Evolutionary conservation across 169 alveolate species (phyloP).

Genomic region (Plasmodium coatneyi): DNA sequence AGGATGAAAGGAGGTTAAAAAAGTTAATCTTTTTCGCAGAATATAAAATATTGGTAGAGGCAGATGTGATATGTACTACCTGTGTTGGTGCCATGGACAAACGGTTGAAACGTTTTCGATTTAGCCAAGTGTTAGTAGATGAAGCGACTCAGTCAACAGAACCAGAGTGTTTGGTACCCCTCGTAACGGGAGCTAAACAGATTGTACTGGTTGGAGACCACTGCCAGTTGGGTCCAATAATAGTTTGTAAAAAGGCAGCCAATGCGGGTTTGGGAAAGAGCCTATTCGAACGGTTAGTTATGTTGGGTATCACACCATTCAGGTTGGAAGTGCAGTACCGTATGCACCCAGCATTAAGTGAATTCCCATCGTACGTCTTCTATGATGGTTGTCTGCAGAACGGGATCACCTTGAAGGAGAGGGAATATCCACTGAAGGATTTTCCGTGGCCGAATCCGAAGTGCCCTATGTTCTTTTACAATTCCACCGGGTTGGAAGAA

Average conservation of each 20-base stretch:
- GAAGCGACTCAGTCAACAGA: conserved; percentile 97
- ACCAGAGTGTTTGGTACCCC: conserved; percentile 92
- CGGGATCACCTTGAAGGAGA: conserved; percentile 93
- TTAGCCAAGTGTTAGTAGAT: conserved; percentile 94
- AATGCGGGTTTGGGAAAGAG: conserved; percentile 87
- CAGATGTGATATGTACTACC: conserved; percentile 87
- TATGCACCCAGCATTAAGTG: conserved; percentile 96
- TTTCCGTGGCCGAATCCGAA: conserved; percentile 90
- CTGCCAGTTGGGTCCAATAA: conserved; percentile 96
- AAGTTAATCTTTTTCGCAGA: conserved; percentile 90
- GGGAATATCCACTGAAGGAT: conserved; percentile 81
- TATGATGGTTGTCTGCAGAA: conserved; percentile 94
- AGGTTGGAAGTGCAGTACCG: conserved; percentile 95
- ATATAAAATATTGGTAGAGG: conserved; percentile 82
- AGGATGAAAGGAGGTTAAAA: conserved; percentile 89
- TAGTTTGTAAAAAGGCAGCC: conserved; percentile 93
- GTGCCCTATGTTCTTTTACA: conserved; percentile 89
- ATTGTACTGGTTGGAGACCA: conserved; percentile 96
- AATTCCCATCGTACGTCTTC: conserved; percentile 94
- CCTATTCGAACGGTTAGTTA: conserved; percentile 91
- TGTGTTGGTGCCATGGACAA: conserved; percentile 95
- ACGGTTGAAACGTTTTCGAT: conserved; percentile 90
- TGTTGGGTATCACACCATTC: conserved; percentile 81
- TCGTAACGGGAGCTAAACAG: conserved; percentile 92
- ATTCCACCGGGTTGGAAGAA: conserved; percentile 88